Evolutionary conservation across 139 green algal genomes (phyloP), one percentile per base, ranked within the genome.

Genomic region (Volvox africanus): DNA sequence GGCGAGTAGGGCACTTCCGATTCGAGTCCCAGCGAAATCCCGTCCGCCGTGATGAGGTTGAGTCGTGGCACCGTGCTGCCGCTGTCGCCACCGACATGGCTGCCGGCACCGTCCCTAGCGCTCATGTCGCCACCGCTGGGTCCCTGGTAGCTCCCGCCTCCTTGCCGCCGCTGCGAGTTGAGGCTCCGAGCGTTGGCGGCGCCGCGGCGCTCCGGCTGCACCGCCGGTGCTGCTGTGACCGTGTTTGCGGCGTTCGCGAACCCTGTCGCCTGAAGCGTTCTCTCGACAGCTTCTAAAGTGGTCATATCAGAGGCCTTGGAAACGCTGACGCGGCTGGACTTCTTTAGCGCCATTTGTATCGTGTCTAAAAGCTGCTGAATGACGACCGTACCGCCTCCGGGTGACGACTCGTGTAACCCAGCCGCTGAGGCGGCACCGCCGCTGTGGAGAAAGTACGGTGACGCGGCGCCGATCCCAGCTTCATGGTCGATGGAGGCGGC

Each of bases 361-460:
- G 86, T 90, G 55, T 77, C 24, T 18, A 90, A 50, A 75, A 90
- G 86, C 86, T 90, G 73, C 86, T 84, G 86, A 26, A 90, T 90
- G 2, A 33, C 28, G 32, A 5, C 75, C 1, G n/a, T 80, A 20
- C 44, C 37, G 75, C 32, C 33, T 20, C 75, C 75, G 75, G 37
- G 24, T 21, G 50, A 30, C 50, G 37, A 20, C 44, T 55, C 44
- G 44, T 55, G 5, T 55, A 55, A 55, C 44, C 44, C 44, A 55
- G 44, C 44, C 5, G 44, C 44, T 55, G 44, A 5, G 44, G 44
- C 61, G 55, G 30, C 61, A 19, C 30, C 71, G 17, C 24, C 79
- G 67, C 36, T n/a, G 71, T 22, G 30, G 35, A 73, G 69, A 21
- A 79, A 75, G 32, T 61, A 78, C 55, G 50, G 81, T 61, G 26